Evolutionary conservation across 345 rosid species (phyloP), one percentile per base, ranked within the genome.

Genomic region (Populus nigra): DNA sequence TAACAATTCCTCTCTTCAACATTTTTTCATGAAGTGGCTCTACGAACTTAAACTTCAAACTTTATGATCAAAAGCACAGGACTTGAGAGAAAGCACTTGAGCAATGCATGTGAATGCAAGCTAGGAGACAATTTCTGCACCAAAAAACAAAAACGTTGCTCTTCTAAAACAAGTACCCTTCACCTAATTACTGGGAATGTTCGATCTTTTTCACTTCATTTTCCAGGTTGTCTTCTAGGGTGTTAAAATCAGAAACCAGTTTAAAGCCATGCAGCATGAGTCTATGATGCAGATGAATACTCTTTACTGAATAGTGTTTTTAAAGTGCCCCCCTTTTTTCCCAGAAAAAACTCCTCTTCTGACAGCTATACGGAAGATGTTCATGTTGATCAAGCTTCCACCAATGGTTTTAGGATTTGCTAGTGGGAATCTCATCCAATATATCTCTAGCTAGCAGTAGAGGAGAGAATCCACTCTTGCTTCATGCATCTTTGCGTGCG

Each of bases 401-500:
- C 80, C 72, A 71, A 33, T 4, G 47, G 59, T 45, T 63, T 16
- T 65, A n/a, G 68, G 18, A 45, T 50, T 71, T 59, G 69, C 33
- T n/a, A 15, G 20, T 22, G 80, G 80, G 70, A 77, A 77, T 27
- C 75, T 62, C 70, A 62, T 69, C 22, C 11, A 65, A 22, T 20
- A 29, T 16, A 38, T 2, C 59, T 39, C 25, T 18, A 50, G 39
- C 33, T 31, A 31, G 33, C 57, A 38, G 10, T 33, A 4, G 65
- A 29, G 50, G 65, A 25, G 13, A 8, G 4, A 65, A 69, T 57
- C 16, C 43, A 1, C 49, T 15, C 71, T 59, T 71, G 74, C 62
- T 61, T 67, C 63, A 13, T 20, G 63, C 47, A 74, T 59, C 74
- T 74, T 70, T 70, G 74, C 63, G 41, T 20, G 31, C 31, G 31